phyloP scores from a whole-genome alignment of 2,329 filamentous ascomycete species.

The Stagonosporopsis tanaceti region DNA sequence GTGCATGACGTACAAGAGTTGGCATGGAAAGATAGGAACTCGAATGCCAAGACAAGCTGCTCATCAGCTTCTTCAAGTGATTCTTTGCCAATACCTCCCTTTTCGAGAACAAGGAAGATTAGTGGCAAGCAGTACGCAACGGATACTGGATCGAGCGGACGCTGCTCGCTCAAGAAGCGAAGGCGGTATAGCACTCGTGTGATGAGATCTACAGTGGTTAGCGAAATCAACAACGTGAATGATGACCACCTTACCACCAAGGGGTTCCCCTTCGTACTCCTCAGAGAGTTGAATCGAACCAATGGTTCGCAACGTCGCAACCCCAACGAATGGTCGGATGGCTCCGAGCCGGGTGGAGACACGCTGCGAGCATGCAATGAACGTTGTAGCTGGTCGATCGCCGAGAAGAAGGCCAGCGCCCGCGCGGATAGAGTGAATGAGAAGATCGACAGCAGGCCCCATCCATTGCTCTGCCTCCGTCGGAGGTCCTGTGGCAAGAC shows the following conservation, averaged over 20 bases:
- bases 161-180: constrained; percentile 88
- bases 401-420: constrained; percentile 85
- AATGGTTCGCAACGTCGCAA: constrained; percentile 83
- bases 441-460: constrained; percentile 75
- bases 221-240: neutral
- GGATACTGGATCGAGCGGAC: constrained; percentile 89
- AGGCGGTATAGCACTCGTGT: constrained; percentile 91
- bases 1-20: constrained; percentile 65
- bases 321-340: constrained; percentile 82
- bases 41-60: constrained; percentile 86
- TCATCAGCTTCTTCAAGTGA: constrained; percentile 81
- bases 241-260: constrained; percentile 61
- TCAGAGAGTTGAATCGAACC: constrained; percentile 76
- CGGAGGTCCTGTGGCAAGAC: constrained; percentile 85
- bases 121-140: constrained; percentile 88
- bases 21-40: constrained; percentile 89
- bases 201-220: constrained; percentile 60
- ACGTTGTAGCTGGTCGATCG: constrained; percentile 78
- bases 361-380: constrained; percentile 79
- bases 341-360: constrained; percentile 77
- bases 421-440: constrained; percentile 78
- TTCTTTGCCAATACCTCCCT: constrained; percentile 76
- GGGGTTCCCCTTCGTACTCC: constrained; percentile 77
- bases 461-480: constrained; percentile 91
- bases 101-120: constrained; percentile 77